Conservation (phyloP, 1,284 basidiomycete species). For the Malassezia sympodialis region DNA sequence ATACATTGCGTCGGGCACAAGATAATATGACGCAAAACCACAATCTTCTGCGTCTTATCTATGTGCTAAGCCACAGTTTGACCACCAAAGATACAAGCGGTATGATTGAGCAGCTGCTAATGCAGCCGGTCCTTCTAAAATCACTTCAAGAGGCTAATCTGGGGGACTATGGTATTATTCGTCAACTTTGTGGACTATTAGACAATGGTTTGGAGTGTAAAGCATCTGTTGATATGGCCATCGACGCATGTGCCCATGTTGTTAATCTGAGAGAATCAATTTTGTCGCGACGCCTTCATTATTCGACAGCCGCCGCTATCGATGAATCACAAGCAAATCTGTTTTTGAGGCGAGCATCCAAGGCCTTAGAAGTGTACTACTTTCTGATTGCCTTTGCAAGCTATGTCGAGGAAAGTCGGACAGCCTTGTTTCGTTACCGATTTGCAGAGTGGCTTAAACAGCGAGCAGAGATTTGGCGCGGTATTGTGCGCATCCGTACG, state of each 20-base stretch:
- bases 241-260: conserved; percentile 42
- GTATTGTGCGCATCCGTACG: conserved; percentile 20
- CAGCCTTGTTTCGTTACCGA: conserved; percentile 58
- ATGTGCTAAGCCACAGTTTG: conserved; percentile 68
- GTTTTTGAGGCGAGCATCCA: conserved; percentile 37
- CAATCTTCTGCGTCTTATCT: conserved; percentile 71
- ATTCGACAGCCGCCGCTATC: conserved; percentile 29
- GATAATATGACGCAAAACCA: conserved; percentile 57
- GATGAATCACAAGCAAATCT: conserved; percentile 24
- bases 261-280: conserved; percentile 44
- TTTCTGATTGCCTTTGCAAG: conserved; percentile 90
- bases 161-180: conserved; percentile 42
- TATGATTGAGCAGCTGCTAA: conserved; percentile 36
- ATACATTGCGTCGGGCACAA: conserved; percentile 11
- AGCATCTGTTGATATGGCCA: conserved; percentile 37
- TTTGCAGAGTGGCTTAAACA: conserved; percentile 79
- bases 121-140: conserved; percentile 36
- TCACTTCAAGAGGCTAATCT: conserved; percentile 37
- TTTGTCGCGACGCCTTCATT: conserved; percentile 30
- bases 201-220: conserved; percentile 43
- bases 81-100: conserved; percentile 29
- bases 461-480: conserved; percentile 82
- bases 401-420: conserved; percentile 65
- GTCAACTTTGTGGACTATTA: conserved; percentile 38
- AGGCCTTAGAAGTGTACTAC: conserved; percentile 59